Conservation (phyloP, 202 grass and related monocot species). For the Carex sylvatica region DNA sequence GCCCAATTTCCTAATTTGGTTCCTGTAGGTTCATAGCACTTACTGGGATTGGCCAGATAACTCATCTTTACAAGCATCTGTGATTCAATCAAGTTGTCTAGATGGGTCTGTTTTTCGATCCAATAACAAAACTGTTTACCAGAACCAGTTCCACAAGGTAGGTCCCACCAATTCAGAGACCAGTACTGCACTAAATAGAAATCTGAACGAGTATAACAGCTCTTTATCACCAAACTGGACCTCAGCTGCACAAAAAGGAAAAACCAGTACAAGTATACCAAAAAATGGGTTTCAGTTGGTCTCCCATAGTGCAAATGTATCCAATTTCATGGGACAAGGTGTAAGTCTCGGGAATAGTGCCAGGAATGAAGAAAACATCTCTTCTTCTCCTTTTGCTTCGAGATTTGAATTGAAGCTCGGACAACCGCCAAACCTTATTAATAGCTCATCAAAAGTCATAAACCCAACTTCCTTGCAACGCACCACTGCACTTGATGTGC, state of each 20-base stretch:
- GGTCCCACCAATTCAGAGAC: neutral
- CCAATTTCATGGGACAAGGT: slow-evolving; percentile 32
- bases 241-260: neutral
- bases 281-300: slow-evolving; percentile 39
- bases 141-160: neutral
- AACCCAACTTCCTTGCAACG: slow-evolving; percentile 7
- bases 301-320: slow-evolving; percentile 27
- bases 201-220: neutral
- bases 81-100: slow-evolving; percentile 39
- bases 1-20: slow-evolving; percentile 21
- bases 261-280: slow-evolving; percentile 28
- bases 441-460: slow-evolving; percentile 42
- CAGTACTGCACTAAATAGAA: slow-evolving; percentile 14
- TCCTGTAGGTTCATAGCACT: slow-evolving; percentile 35
- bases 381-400: slow-evolving; percentile 33
- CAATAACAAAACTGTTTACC: neutral
- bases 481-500: slow-evolving; percentile 36
- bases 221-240: slow-evolving; percentile 12
- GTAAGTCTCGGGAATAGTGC: neutral
- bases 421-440: slow-evolving; percentile 55
- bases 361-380: slow-evolving; percentile 8
- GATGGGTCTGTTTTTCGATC: slow-evolving; percentile 17
- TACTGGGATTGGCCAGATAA: slow-evolving; percentile 76
- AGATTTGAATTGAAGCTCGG: slow-evolving; percentile 79
- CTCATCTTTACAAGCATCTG: slow-evolving; percentile 33